Conservation (phyloP, 306 rosid genomes). For the Gynostemma pentaphyllum region DNA sequence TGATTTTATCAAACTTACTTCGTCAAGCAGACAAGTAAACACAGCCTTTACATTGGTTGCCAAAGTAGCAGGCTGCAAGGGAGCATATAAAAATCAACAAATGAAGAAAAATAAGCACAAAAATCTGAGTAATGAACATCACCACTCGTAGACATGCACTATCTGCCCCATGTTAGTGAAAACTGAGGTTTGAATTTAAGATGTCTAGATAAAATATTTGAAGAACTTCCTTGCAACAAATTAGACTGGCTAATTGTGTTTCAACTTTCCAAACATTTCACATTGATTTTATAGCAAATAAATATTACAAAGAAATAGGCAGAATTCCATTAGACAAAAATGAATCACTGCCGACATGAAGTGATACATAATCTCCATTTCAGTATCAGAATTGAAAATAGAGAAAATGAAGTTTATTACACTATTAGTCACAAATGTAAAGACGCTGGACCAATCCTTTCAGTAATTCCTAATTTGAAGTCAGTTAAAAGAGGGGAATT, state of each 20-base stretch:
- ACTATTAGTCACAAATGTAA: neutral
- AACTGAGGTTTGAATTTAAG: neutral
- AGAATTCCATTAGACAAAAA: neutral
- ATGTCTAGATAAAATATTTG: neutral
- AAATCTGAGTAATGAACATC: neutral
- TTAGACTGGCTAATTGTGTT: neutral
- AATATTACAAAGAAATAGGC: neutral
- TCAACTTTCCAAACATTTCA: neutral
- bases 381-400: too few relatives aligned
- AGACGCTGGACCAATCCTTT: neutral
- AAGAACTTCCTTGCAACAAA: neutral
- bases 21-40: constrained; percentile 87
- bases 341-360: neutral
- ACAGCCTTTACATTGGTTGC: constrained; percentile 79
- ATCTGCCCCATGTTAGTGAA: neutral
- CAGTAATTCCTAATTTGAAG: neutral
- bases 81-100: constrained; percentile 15
- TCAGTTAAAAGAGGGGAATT: neutral
- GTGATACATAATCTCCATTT: too few relatives aligned
- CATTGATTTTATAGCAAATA: neutral
- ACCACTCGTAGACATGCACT: neutral
- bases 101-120: neutral
- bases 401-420: too few relatives aligned
- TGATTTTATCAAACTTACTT: constrained; percentile 53
- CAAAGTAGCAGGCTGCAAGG: constrained; percentile 68